These are phyloP conservation scores for Hamigera avellanea DNA, from an alignment of 495 filamentous ascomycete genomes.

Conservation along the genomic window DNA sequence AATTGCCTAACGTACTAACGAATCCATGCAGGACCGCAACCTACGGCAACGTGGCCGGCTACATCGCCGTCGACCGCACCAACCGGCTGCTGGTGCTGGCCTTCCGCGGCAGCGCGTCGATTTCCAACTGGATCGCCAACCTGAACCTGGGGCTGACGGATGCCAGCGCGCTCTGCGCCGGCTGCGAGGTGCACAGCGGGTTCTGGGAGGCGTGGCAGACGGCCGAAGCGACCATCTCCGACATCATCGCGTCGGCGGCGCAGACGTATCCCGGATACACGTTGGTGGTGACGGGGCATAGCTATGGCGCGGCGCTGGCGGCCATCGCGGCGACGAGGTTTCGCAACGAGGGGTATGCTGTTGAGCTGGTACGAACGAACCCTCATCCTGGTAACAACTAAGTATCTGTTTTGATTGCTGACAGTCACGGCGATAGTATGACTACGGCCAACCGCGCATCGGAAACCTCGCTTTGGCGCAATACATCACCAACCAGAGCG, in stretches of 20 bases:
- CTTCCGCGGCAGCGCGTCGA: constrained; percentile 47
- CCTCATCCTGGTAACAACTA: neutral
- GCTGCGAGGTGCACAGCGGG: constrained; percentile 37
- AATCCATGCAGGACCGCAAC: constrained; percentile 25
- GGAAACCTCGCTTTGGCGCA: constrained; percentile 41
- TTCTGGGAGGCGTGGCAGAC: constrained; percentile 42
- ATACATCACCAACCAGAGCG: constrained; percentile 34
- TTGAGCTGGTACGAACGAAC: constrained; percentile 12
- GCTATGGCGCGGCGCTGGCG: constrained; percentile 50
- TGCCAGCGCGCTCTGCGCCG: constrained; percentile 25
- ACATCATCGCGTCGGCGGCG: constrained; percentile 20
- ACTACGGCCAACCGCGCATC: constrained; percentile 52
- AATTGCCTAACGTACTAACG: neutral
- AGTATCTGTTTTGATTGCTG: neutral
- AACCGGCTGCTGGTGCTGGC: constrained; percentile 47
- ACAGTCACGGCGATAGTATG: constrained; percentile 30
- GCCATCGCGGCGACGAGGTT: constrained; percentile 44
- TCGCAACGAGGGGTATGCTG: constrained; percentile 26
- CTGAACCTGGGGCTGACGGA: constrained; percentile 22
- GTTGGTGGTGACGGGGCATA: constrained; percentile 49
- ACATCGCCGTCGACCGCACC: constrained; percentile 47
- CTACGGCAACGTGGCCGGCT: constrained; percentile 50
- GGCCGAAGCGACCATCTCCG: constrained; percentile 18
- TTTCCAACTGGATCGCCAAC: constrained; percentile 54
- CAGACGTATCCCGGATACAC: constrained; percentile 34